Conservation (phyloP, 805 yeast species). For the Yarrowia hollandica region DNA sequence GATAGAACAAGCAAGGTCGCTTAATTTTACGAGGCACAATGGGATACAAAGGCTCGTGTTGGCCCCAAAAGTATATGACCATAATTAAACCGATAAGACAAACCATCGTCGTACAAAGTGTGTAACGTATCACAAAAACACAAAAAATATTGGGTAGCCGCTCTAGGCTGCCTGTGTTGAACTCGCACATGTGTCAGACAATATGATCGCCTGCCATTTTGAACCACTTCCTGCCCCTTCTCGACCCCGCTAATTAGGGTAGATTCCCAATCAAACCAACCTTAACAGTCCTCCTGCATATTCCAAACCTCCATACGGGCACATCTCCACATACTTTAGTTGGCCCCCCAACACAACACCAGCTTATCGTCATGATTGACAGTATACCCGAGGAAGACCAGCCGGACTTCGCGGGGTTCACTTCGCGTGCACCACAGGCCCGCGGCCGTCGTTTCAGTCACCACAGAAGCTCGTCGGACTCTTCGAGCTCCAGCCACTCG, state of each 20-base stretch:
- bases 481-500: constrained; percentile 1
- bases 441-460: constrained; percentile 17
- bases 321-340: constrained; percentile 10
- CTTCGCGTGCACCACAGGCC: constrained; percentile 10
- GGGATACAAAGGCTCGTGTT: too few relatives aligned
- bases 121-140: too few relatives aligned
- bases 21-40: too few relatives aligned
- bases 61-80: too few relatives aligned
- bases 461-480: constrained; percentile 20
- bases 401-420: constrained; percentile 25
- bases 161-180: too few relatives aligned
- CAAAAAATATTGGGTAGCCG: too few relatives aligned
- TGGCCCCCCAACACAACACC: not conserved
- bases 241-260: not conserved
- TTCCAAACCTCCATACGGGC: constrained; percentile 17
- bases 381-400: constrained; percentile 27
- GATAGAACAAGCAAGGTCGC: too few relatives aligned
- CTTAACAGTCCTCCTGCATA: constrained; percentile 17
- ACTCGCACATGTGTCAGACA: too few relatives aligned
- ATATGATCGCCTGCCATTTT: not conserved
- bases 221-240: constrained; percentile 1
- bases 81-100: too few relatives aligned
- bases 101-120: too few relatives aligned
- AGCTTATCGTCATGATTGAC: constrained; percentile 15
- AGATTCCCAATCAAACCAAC: constrained; percentile 17